These are phyloP conservation scores for Thermomucor indicae-seudaticae DNA, from an alignment of 371 early-diverging fungal genomes.

Conservation along the genomic window DNA sequence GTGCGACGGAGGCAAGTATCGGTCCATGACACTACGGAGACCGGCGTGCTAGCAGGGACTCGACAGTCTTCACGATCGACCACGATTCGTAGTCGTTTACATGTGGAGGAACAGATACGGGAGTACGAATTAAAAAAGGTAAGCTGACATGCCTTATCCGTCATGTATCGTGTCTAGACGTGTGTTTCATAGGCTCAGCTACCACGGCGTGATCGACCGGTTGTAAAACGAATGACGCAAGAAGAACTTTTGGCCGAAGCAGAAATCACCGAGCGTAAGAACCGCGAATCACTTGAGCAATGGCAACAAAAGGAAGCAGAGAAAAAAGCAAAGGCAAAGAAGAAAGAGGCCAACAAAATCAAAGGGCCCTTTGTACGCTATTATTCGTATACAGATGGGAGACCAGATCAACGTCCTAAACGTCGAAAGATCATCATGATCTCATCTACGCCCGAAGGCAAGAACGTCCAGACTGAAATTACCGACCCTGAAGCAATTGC, in stretches of 20 bases:
- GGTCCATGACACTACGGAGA: no score
- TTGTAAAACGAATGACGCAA: slow-evolving; percentile 46
- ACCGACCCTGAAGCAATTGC: slow-evolving; percentile 15
- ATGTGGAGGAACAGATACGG: slow-evolving; percentile 49
- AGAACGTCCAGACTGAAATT: slow-evolving; percentile 15
- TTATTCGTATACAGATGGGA: slow-evolving; percentile 48
- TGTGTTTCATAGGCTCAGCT: slow-evolving; percentile 13
- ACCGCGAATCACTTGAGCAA: slow-evolving; percentile 46
- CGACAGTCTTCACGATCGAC: slow-evolving; percentile 57
- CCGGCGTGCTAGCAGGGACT: slow-evolving; percentile 16
- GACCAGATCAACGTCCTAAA: slow-evolving; percentile 35
- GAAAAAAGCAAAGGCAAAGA: slow-evolving; percentile 46
- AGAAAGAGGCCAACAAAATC: slow-evolving; percentile 35
- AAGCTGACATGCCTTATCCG: background rate
- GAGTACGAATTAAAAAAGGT: slow-evolving; percentile 46
- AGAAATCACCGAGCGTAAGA: slow-evolving; percentile 52
- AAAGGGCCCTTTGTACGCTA: slow-evolving; percentile 48
- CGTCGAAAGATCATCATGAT: slow-evolving; percentile 18
- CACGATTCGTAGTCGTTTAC: slow-evolving; percentile 49
- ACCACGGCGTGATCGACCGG: slow-evolving; percentile 47
- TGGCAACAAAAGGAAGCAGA: slow-evolving; percentile 59
- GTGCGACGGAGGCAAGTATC: slow-evolving; percentile 1
- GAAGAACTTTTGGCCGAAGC: slow-evolving; percentile 60
- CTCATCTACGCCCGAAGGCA: slow-evolving; percentile 3
- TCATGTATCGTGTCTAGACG: background rate